Conservation (phyloP, 2,329 filamentous ascomycete species). For the Cryphonectria naterciae region DNA sequence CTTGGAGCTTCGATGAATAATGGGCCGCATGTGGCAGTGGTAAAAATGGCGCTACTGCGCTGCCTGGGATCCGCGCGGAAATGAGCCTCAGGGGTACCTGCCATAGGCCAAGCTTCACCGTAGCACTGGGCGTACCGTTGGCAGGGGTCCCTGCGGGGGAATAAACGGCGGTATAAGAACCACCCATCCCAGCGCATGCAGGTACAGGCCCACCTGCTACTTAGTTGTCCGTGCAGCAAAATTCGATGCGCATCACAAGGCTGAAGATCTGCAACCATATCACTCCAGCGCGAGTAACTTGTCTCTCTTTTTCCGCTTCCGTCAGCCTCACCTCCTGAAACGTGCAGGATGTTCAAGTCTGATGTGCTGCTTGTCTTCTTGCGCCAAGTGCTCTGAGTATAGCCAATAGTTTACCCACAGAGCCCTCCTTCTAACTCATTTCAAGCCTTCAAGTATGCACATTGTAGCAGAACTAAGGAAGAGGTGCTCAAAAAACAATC, state of each 20-base stretch:
- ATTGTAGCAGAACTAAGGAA: too few relatives aligned
- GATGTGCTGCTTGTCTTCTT: too few relatives aligned
- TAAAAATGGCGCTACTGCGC: constrained; percentile 17
- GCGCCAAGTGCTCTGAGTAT: too few relatives aligned
- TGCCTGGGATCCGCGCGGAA: constrained; percentile 17
- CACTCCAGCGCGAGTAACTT: not conserved
- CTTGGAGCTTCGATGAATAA: constrained; percentile 8
- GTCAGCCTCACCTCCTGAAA: not conserved
- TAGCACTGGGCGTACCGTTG: not conserved
- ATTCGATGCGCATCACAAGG: constrained; percentile 20
- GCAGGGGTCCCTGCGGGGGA: constrained; percentile 14
- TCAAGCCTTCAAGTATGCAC: too few relatives aligned
- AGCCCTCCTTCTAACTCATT: too few relatives aligned
- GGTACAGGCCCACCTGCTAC: constrained; percentile 5
- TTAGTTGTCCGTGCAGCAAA: not conserved
- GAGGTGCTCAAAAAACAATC: too few relatives aligned
- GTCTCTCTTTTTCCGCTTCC: not conserved
- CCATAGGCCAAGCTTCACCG: not conserved
- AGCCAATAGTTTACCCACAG: too few relatives aligned
- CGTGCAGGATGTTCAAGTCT: not conserved
- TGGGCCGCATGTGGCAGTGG: not conserved
- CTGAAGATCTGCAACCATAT: constrained; percentile 24
- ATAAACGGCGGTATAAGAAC: constrained; percentile 7
- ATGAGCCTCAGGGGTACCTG: constrained; percentile 25
- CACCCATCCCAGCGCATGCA: constrained; percentile 7